Conservation (phyloP, 805 yeast genomes). For the Isabelozyma heimii region DNA sequence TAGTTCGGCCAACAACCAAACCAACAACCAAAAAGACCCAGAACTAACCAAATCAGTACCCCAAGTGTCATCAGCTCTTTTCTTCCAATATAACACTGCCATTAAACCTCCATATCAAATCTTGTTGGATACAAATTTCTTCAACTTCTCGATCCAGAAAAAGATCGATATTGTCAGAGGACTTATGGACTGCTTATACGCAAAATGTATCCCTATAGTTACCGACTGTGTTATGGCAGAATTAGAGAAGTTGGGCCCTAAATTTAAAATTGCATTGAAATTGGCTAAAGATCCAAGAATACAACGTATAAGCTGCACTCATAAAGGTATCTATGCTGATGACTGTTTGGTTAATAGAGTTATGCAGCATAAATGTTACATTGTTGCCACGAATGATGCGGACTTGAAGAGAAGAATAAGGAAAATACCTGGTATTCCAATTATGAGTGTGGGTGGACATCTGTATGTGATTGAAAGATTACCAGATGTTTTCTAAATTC, state of each 20-base stretch:
- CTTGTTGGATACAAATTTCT: slow-evolving; percentile 92
- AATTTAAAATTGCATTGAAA: slow-evolving; percentile 86
- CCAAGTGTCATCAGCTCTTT: slow-evolving; percentile 92
- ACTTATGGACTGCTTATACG: slow-evolving; percentile 92
- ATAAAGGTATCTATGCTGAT: slow-evolving; percentile 97
- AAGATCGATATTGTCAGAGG: slow-evolving; percentile 94
- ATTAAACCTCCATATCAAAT: slow-evolving; percentile 98
- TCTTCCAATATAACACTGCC: slow-evolving; percentile 91
- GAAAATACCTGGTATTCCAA: slow-evolving; percentile 95
- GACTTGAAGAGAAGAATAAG: slow-evolving; percentile 91
- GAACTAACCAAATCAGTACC: slow-evolving; percentile 62
- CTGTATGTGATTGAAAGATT: slow-evolving; percentile 89
- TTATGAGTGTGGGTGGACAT: slow-evolving; percentile 95
- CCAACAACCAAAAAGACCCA: slow-evolving; percentile 50
- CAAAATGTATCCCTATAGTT: slow-evolving; percentile 91
- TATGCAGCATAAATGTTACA: slow-evolving; percentile 92
- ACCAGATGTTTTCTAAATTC: slow-evolving; percentile 77
- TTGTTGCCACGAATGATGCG: slow-evolving; percentile 98
- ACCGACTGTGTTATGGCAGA: slow-evolving; percentile 99
- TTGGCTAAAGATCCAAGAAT: slow-evolving; percentile 94
- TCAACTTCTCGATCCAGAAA: slow-evolving; percentile 94
- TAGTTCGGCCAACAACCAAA: slow-evolving; percentile 32
- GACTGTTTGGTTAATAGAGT: slow-evolving; percentile 93
- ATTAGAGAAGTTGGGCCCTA: slow-evolving; percentile 92
- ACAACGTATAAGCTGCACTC: slow-evolving; percentile 81